Conservation (phyloP, 768 basidiomycete species). For the Leccinum obscurum region DNA sequence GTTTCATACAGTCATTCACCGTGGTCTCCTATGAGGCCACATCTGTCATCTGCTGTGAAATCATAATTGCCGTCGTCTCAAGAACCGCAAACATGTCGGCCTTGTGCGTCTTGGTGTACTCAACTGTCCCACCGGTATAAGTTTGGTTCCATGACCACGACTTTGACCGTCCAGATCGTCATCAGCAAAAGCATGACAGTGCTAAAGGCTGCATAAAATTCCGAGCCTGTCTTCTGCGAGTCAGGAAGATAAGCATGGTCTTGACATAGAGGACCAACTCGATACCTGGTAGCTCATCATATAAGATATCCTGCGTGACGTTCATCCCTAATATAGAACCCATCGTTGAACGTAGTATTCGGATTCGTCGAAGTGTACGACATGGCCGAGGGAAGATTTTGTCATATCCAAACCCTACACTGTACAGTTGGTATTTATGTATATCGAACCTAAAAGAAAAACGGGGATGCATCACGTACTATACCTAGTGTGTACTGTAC, state of each 20-base stretch:
- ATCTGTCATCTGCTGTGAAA: conserved; percentile 32
- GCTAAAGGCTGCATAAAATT: conserved; percentile 14
- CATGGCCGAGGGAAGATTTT: not conserved
- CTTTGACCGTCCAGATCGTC: conserved; percentile 7
- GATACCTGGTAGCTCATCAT: conserved; percentile 10
- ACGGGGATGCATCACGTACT: no score
- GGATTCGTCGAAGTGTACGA: not conserved
- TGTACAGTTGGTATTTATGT: not conserved
- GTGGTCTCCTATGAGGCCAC: conserved; percentile 17
- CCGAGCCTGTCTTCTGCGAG: not conserved
- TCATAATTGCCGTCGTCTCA: conserved; percentile 24
- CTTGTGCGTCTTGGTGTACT: conserved; percentile 28
- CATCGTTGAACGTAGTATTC: conserved; percentile 5
- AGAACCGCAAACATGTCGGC: conserved; percentile 20
- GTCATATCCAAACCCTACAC: not conserved
- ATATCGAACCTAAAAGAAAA: not conserved
- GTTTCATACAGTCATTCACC: not conserved
- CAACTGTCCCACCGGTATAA: conserved; percentile 34
- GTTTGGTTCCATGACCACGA: conserved; percentile 34
- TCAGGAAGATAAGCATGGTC: conserved; percentile 9
- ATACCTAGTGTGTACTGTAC: not conserved
- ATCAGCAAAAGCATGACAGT: not conserved
- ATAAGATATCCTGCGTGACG: conserved; percentile 17
- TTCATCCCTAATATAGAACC: conserved; percentile 17
- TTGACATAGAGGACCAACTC: conserved; percentile 18